These are phyloP conservation scores for Globisporangium solare DNA, from an alignment of 352 stramenopile genomes.

Conservation along the genomic window DNA sequence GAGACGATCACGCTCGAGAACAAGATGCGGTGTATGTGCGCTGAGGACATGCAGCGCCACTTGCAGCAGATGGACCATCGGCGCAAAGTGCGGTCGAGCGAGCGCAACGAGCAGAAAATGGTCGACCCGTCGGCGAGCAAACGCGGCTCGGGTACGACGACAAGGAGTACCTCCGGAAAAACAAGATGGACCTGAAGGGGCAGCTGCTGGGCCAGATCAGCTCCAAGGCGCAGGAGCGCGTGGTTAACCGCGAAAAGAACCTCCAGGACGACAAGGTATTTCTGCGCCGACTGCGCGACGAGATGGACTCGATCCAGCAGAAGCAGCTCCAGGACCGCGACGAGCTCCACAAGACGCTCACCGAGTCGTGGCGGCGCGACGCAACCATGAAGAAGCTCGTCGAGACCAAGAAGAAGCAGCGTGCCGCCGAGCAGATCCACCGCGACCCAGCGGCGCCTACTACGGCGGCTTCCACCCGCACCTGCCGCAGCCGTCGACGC, in stretches of 20 bases:
- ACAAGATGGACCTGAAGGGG: conserved; percentile 49
- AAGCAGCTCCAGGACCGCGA: conserved; percentile 50
- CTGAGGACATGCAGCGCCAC: conserved; percentile 55
- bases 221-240: conserved; percentile 42
- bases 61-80: conserved; percentile 53
- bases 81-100: conserved; percentile 19
- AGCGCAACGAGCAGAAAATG: conserved; percentile 26
- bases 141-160: conserved; percentile 47
- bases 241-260: conserved; percentile 27
- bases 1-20: conserved; percentile 45
- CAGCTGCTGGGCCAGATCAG: conserved; percentile 58
- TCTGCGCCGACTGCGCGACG: conserved; percentile 41
- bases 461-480: conserved; percentile 20
- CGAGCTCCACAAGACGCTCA: conserved; percentile 50
- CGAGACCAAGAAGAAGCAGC: conserved; percentile 57
- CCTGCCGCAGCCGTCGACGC: conserved; percentile 24
- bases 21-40: conserved; percentile 37
- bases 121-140: conserved; percentile 45
- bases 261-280: conserved; percentile 58
- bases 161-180: conserved; percentile 29
- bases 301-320: conserved; percentile 60
- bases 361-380: conserved; percentile 53
- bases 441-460: conserved; percentile 3
- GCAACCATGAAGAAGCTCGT: conserved; percentile 56
- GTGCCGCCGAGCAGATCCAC: conserved; percentile 40